Evolutionary conservation across 768 basidiomycete species (phyloP).

Genomic region (Termitomyces sp.): DNA sequence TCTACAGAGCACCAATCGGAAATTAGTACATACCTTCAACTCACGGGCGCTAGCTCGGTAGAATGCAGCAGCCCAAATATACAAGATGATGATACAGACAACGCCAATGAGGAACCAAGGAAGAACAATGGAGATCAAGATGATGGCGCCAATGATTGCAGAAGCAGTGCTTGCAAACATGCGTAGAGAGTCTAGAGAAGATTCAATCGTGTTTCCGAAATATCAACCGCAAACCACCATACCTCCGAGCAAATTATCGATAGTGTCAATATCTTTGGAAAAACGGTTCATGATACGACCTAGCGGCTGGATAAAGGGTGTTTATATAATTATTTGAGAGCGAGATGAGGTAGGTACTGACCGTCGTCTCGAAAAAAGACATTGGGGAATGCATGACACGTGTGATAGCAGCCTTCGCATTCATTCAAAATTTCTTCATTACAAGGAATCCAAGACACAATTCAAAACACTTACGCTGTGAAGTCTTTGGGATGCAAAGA

Average conservation of each 20-base stretch:
- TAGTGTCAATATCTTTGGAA: slow-evolving; percentile 80
- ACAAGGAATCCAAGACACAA: not conserved
- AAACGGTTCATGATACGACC: slow-evolving; percentile 91
- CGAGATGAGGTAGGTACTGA: slow-evolving; percentile 20
- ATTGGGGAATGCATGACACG: slow-evolving; percentile 82
- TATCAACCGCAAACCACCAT: slow-evolving; percentile 1
- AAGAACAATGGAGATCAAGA: slow-evolving; percentile 70
- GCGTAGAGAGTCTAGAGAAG: slow-evolving; percentile 54
- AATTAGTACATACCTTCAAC: slow-evolving; percentile 51
- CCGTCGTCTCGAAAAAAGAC: slow-evolving; percentile 87
- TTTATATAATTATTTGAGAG: not conserved
- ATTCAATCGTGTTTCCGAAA: not conserved
- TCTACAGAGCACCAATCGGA: not conserved
- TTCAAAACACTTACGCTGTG: slow-evolving; percentile 39
- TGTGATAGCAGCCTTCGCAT: slow-evolving; percentile 46
- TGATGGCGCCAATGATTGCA: slow-evolving; percentile 66
- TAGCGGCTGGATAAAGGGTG: slow-evolving; percentile 41
- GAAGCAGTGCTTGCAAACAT: slow-evolving; percentile 63
- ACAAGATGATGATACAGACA: slow-evolving; percentile 49
- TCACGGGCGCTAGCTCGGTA: slow-evolving; percentile 86
- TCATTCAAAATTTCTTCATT: not conserved
- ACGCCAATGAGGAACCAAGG: slow-evolving; percentile 86
- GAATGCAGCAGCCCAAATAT: slow-evolving; percentile 70
- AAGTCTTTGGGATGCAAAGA: slow-evolving; percentile 67
- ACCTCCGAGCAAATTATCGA: slow-evolving; percentile 70